These are phyloP conservation scores for Collybia sp. DNA, from an alignment of 768 basidiomycete species.

Conservation along the genomic window DNA sequence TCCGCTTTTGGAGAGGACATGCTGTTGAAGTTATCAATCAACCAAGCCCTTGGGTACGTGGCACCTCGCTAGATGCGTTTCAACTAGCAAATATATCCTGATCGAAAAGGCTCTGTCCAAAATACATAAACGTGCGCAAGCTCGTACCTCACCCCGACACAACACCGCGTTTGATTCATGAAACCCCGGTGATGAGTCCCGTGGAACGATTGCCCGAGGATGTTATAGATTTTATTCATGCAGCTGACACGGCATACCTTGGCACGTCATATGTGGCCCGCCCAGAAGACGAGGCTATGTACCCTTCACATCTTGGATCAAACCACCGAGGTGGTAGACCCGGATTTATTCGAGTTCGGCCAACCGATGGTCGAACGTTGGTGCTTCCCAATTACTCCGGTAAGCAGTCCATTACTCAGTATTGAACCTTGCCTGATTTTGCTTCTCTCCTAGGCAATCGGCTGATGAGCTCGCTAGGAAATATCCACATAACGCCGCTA, in stretches of 20 bases:
- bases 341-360: conserved; percentile 57
- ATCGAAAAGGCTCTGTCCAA: conserved; percentile 54
- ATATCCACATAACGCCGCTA: conserved; percentile 50
- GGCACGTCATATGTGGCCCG: conserved; percentile 45
- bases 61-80: neutral
- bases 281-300: conserved; percentile 28
- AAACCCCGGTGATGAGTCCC: conserved; percentile 23
- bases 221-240: conserved; percentile 41
- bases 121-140: conserved; percentile 59
- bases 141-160: conserved; percentile 37
- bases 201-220: conserved; percentile 44
- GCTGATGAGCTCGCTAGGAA: conserved; percentile 59
- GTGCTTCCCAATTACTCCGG: conserved; percentile 61
- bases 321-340: conserved; percentile 63
- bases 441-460: conserved; percentile 41
- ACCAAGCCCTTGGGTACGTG: conserved; percentile 54
- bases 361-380: conserved; percentile 48
- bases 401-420: conserved; percentile 14
- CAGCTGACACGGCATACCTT: conserved; percentile 50
- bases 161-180: conserved; percentile 31
- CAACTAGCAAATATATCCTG: neutral
- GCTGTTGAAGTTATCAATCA: conserved; percentile 37
- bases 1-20: conserved; percentile 13
- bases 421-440: neutral
- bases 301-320: conserved; percentile 57